These are phyloP conservation scores for Neurospora sp. DNA, from an alignment of 2,329 filamentous ascomycete genomes.

Conservation along the genomic window DNA sequence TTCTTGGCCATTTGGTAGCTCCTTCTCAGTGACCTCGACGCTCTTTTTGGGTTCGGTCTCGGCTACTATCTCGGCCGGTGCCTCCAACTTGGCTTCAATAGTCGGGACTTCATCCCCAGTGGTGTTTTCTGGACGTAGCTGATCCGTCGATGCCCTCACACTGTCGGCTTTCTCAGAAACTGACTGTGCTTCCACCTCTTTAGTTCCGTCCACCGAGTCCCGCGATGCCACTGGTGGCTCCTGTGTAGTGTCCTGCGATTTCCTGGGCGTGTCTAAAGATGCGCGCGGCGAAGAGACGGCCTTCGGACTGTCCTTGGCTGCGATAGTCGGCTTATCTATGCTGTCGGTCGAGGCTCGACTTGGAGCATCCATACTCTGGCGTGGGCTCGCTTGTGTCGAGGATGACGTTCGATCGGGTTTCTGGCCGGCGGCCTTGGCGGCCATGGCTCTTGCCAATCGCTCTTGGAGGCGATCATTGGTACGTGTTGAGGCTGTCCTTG, in stretches of 20 bases:
- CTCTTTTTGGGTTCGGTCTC: neutral
- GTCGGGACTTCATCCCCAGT: neutral
- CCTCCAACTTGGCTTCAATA: neutral
- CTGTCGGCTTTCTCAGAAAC: slow-evolving; percentile 3
- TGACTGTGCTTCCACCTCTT: neutral
- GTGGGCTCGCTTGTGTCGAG: slow-evolving; percentile 29
- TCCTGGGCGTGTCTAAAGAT: slow-evolving; percentile 17
- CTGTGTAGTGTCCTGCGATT: slow-evolving; percentile 7
- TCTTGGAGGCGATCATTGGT: slow-evolving; percentile 81
- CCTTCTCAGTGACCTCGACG: slow-evolving; percentile 23
- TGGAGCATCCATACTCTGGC: slow-evolving; percentile 29
- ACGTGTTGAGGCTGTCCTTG: slow-evolving; percentile 53
- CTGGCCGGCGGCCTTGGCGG: slow-evolving; percentile 48
- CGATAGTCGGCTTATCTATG: slow-evolving; percentile 11
- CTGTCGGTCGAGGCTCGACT: slow-evolving; percentile 24
- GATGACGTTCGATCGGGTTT: slow-evolving; percentile 29
- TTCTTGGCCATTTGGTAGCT: slow-evolving; percentile 28
- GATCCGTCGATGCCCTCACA: slow-evolving; percentile 1
- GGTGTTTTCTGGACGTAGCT: neutral
- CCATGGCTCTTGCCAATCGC: slow-evolving; percentile 77
- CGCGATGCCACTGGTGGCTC: neutral
- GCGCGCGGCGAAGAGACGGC: slow-evolving; percentile 14
- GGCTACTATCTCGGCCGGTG: neutral
- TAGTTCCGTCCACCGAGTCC: neutral
- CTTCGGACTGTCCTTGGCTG: slow-evolving; percentile 10